Evolutionary conservation across 805 yeast genomes (phyloP).

Genomic region (Kluyveromyces lactis): DNA sequence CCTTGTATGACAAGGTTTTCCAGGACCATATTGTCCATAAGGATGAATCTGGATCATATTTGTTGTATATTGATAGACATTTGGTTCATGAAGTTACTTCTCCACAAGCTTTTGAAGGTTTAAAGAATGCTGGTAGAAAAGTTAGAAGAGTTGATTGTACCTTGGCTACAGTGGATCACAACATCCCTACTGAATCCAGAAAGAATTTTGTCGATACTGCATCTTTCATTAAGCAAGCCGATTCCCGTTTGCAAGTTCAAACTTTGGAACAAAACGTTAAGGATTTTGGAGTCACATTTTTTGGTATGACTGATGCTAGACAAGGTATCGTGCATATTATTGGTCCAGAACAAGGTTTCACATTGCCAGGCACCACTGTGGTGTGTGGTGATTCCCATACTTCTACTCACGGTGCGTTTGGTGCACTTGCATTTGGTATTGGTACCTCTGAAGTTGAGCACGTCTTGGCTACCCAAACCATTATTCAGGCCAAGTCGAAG

Average conservation of each 20-base stretch:
- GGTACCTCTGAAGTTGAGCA: conserved; percentile 99
- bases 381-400: conserved; percentile 99
- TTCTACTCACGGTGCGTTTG: conserved; percentile 98
- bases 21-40: conserved; percentile 88
- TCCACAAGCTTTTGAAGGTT: conserved; percentile 98
- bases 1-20: conserved; percentile 94
- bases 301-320: conserved; percentile 89
- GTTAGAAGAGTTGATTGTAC: conserved; percentile 93
- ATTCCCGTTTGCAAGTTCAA: conserved; percentile 84
- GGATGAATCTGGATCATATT: conserved; percentile 79
- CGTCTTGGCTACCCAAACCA: conserved; percentile 94
- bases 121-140: conserved; percentile 73
- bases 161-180: conserved; percentile 92
- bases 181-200: conserved; percentile 93
- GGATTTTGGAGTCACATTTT: conserved; percentile 81
- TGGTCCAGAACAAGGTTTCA: conserved; percentile 98
- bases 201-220: conserved; percentile 60
- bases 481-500: conserved; percentile 89
- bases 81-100: conserved; percentile 97
- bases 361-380: conserved; percentile 96
- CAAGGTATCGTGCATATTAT: conserved; percentile 98
- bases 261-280: conserved; percentile 90
- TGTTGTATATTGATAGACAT: conserved; percentile 92
- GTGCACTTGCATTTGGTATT: conserved; percentile 95
- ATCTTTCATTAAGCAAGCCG: conserved; percentile 80